phyloP scores from a whole-genome alignment of 192 early-diverging fungal species.

The Podila clonocystis region DNA sequence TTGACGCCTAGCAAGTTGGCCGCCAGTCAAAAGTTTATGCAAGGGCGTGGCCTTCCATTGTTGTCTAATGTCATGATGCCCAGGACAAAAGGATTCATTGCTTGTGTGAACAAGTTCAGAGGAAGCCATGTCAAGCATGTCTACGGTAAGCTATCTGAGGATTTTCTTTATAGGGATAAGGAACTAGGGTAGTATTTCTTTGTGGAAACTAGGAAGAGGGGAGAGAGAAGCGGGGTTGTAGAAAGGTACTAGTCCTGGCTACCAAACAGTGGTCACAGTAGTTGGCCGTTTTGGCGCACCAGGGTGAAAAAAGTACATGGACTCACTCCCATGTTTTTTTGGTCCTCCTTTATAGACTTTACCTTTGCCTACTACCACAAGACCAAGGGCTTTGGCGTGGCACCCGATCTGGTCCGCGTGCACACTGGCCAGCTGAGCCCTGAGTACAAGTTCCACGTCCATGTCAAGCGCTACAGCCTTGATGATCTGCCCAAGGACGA shows the following conservation, averaged over 20 bases:
- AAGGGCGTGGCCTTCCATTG: constrained; percentile 53
- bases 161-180: neutral
- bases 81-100: constrained; percentile 64
- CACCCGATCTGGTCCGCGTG: constrained; percentile 62
- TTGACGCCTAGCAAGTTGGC: constrained; percentile 57
- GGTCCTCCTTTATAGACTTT: constrained; percentile 51
- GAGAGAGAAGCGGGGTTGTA: neutral
- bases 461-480: constrained; percentile 74
- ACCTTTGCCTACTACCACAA: constrained; percentile 61
- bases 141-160: constrained; percentile 54
- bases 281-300: constrained; percentile 4
- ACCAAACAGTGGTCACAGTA: neutral
- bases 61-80: constrained; percentile 63
- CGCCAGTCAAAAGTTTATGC: constrained; percentile 61
- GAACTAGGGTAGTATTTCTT: neutral
- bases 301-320: neutral
- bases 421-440: constrained; percentile 57
- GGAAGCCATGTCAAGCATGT: constrained; percentile 65
- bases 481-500: constrained; percentile 78
- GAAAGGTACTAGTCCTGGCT: no score
- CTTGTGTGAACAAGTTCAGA: constrained; percentile 62
- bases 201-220: neutral
- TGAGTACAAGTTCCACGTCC: constrained; percentile 81
- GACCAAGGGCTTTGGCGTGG: constrained; percentile 54
- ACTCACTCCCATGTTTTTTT: neutral